Base-by-base conservation (phyloP, 345 rosid species). In the Crucihimalaya himalaica region DNA sequence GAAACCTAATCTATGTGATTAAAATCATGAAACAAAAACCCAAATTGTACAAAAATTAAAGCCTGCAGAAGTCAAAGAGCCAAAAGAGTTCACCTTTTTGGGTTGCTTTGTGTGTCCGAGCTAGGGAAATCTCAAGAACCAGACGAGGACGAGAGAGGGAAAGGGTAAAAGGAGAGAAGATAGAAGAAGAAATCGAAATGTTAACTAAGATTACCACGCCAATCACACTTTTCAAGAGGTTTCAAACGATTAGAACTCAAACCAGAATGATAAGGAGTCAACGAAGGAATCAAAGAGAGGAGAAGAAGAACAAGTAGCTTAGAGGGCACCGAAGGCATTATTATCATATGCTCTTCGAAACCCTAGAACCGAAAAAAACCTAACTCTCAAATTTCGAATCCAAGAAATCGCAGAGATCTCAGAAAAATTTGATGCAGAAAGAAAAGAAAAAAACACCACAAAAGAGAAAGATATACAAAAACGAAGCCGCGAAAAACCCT, bases 201-300 rank as follows among this genome's bases (percentile, higher is more conserved):
- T 86, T 87, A 92, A 87, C 98, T 90, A 82, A 92, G 98, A 82
- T 89, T 89, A 89, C 94, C 96, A 83, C 97, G 99, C 81, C 97
- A 86, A 87, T 92, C 93, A 72, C 96, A 53, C 79, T 95, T 95
- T 72, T 89, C 84, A 63, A 95, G 92, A 78, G 80, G 89, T 83
- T 92, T 96, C 72, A 88, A 68, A 81, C 98, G 97, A 83, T 90
- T 85, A 2, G 89, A 89, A 69, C 79, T 79, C 67, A 82, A 85
- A 67, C 90, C 92, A 53, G 84, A 80, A 69, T 84, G 84, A 73
- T 80, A 84, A 40, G 78, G 85, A 16, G 82, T 82, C 81, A 89
- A 58, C 69, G 87, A 86, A 62, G 97, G 89, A 45, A 83, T 31
- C 54, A 83, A 77, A 42, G 72, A 66, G 46, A 63, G 79, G 63